These are phyloP conservation scores for Lepidopterella palustris DNA, from an alignment of 495 filamentous ascomycete species.

Conservation along the genomic window DNA sequence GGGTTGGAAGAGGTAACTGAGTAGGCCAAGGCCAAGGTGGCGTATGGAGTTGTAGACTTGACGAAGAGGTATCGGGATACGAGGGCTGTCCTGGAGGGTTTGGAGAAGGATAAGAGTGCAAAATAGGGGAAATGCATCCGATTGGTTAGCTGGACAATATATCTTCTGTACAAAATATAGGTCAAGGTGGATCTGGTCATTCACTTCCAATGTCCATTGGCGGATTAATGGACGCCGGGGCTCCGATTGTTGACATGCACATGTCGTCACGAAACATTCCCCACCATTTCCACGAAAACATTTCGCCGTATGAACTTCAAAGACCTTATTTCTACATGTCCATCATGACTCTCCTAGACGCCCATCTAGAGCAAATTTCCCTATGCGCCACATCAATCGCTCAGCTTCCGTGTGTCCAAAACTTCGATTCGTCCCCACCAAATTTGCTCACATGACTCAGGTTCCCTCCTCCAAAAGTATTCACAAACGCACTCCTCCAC, in stretches of 20 bases:
- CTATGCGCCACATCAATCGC: slow-evolving; percentile 77
- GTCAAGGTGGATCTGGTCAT: no score
- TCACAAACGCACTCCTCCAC: slow-evolving; percentile 86
- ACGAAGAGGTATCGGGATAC: slow-evolving; percentile 29
- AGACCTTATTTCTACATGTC: no score
- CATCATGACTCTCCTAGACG: slow-evolving; percentile 64
- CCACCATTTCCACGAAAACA: no score
- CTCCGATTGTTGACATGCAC: no score
- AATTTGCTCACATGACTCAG: slow-evolving; percentile 30
- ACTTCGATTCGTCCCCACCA: not conserved
- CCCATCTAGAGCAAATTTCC: slow-evolving; percentile 84
- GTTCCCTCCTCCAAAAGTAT: slow-evolving; percentile 87
- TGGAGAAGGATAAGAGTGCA: slow-evolving; percentile 15
- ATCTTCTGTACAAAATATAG: no score
- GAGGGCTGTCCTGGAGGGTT: slow-evolving; percentile 30
- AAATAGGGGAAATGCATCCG: no score
- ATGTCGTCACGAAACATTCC: no score
- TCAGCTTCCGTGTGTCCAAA: slow-evolving; percentile 62
- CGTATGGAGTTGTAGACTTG: slow-evolving; percentile 33
- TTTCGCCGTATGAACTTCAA: no score
- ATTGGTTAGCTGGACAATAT: no score
- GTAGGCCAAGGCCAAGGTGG: slow-evolving; percentile 26
- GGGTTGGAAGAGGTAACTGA: slow-evolving; percentile 35
- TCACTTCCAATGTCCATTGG: no score
- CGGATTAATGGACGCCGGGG: no score